A percentile compares a stretch with the other conserved stretches of the same genome.
Conservation (phyloP, 352 stramenopile species). For the Plasmopara viticola region DNA sequence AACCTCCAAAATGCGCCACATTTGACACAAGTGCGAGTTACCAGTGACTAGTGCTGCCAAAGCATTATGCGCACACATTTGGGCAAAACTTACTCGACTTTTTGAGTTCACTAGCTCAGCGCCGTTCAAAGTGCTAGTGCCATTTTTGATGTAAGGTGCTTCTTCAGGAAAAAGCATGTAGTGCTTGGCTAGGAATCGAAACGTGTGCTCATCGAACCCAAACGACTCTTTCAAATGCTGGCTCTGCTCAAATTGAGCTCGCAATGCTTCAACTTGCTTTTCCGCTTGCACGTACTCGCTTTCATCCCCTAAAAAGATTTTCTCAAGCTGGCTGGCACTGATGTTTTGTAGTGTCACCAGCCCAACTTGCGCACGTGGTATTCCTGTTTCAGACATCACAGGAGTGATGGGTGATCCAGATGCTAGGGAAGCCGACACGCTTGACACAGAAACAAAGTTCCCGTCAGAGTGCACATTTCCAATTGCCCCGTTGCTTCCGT, state of each 20-base stretch:
- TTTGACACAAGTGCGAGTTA: constrained; percentile 70
- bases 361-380: constrained; percentile 55
- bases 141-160: constrained; percentile 2
- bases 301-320: constrained; percentile 63
- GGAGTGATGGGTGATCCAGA: constrained; percentile 37
- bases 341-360: constrained; percentile 76
- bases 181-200: constrained; percentile 73
- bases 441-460: constrained; percentile 37
- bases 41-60: constrained; percentile 68
- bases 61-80: constrained; percentile 81
- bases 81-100: constrained; percentile 38
- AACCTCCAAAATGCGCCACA: constrained; percentile 83
- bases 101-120: constrained; percentile 2
- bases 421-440: constrained; percentile 20
- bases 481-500: constrained; percentile 3
- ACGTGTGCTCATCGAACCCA: constrained; percentile 81
- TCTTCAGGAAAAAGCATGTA: constrained; percentile 46
- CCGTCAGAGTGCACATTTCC: constrained; percentile 10
- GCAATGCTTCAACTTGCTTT: constrained; percentile 51
- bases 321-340: constrained; percentile 53
- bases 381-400: constrained; percentile 23
- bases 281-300: constrained; percentile 46
- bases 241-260: constrained; percentile 58
- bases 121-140: constrained; percentile 3
- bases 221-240: constrained; percentile 74